phyloP scores from a whole-genome alignment of 768 basidiomycete species.

The Mycena capillaripes region DNA sequence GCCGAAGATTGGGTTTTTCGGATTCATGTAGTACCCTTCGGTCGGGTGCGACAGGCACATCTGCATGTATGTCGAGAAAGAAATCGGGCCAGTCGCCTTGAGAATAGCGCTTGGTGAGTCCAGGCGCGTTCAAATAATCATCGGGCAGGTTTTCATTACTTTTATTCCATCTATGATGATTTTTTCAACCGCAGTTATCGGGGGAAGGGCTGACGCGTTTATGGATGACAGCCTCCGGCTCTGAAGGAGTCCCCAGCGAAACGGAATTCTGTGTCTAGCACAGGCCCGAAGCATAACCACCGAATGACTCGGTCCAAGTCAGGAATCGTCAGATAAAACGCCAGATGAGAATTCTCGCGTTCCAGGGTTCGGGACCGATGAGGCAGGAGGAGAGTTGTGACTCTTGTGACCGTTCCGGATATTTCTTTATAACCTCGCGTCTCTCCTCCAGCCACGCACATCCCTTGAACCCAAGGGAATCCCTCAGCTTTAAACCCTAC shows the following conservation, averaged over 20 bases:
- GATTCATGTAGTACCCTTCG: constrained; percentile 93
- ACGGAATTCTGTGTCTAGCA: not conserved
- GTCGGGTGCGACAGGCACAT: constrained; percentile 91
- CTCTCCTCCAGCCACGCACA: not conserved
- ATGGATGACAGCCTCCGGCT: not conserved
- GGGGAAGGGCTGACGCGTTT: not conserved
- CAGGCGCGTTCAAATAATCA: constrained; percentile 20
- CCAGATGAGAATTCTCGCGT: too few species aligned
- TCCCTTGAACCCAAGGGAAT: constrained; percentile 23
- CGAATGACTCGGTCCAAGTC: too few species aligned
- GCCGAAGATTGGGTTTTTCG: constrained; percentile 84
- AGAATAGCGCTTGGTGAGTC: constrained; percentile 47
- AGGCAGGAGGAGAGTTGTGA: not conserved
- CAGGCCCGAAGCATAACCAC: constrained; percentile 25
- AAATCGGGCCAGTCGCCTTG: constrained; percentile 87
- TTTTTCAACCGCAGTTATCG: constrained; percentile 27
- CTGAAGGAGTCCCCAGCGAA: constrained; percentile 4
- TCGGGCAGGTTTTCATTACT: not conserved
- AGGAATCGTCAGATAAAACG: too few species aligned
- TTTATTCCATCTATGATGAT: constrained; percentile 36
- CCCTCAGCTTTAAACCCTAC: not conserved
- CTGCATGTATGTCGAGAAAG: constrained; percentile 92
- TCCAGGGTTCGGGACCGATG: not conserved
- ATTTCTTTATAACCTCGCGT: constrained; percentile 19
- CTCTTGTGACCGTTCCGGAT: not conserved